A percentile compares a stretch with the other conserved stretches of the same genome.
These are phyloP conservation scores for Closterium sp. DNA, from an alignment of 139 green algal species.

Conservation along the genomic window DNA sequence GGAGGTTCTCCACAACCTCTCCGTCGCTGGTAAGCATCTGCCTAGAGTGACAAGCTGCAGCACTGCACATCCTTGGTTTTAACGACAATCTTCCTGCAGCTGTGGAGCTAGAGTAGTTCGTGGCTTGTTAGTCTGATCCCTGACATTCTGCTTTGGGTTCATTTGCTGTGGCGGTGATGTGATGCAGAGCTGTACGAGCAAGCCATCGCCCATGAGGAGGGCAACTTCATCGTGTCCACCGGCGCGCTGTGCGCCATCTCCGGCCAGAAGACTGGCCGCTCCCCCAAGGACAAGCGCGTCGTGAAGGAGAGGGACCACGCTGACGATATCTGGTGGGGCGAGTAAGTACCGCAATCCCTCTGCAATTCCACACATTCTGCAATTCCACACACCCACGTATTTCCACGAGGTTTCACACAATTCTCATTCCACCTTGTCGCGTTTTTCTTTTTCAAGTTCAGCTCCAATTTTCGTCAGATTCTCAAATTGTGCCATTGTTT, in stretches of 20 bases:
- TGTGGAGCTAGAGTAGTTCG: background rate
- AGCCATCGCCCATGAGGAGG: constrained; percentile 26
- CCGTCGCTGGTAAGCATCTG: background rate
- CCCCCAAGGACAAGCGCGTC: constrained; percentile 88
- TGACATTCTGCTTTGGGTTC: no score
- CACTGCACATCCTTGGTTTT: no score
- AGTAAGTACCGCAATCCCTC: background rate
- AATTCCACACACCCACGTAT: background rate
- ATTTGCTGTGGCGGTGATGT: background rate
- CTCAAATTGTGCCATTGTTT: no score
- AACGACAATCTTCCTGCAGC: no score
- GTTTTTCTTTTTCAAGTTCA: background rate
- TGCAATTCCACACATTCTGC: background rate
- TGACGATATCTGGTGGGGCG: constrained; percentile 43
- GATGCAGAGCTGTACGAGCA: constrained; percentile 33
- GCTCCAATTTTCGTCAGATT: background rate
- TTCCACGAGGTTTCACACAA: no score
- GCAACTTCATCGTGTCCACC: constrained; percentile 56
- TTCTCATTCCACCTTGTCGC: no score
- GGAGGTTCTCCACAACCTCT: constrained; percentile 34
- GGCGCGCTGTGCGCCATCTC: constrained; percentile 76
- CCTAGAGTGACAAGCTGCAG: background rate
- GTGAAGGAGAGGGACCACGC: constrained; percentile 65
- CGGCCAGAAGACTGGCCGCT: constrained; percentile 82
- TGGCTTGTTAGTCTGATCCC: background rate